These are phyloP conservation scores for Xylariaceae sp. DNA, from an alignment of 2,329 filamentous ascomycete genomes.

Conservation along the genomic window DNA sequence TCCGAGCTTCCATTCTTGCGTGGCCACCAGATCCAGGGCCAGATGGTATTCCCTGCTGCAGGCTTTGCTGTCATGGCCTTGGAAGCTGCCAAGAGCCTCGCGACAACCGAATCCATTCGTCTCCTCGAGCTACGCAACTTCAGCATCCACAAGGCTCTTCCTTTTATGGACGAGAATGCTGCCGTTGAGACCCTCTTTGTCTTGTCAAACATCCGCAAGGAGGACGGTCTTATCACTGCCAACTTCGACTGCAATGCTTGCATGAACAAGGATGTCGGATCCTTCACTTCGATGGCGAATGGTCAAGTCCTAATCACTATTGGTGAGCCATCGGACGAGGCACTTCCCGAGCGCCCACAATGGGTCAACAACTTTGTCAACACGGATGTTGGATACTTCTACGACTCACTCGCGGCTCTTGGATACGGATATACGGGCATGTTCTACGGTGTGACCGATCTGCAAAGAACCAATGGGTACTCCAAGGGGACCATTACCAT, in stretches of 20 bases:
- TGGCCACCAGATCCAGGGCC: slow-evolving; percentile 17
- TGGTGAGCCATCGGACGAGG: background rate
- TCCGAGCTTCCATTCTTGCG: slow-evolving; percentile 9
- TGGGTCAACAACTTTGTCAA: slow-evolving; percentile 5
- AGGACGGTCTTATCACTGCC: background rate
- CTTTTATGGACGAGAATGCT: slow-evolving; percentile 6
- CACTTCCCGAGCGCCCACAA: background rate
- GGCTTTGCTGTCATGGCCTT: slow-evolving; percentile 18
- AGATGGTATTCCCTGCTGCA: slow-evolving; percentile 17
- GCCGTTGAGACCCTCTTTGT: slow-evolving; percentile 10
- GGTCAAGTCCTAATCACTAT: slow-evolving; percentile 7
- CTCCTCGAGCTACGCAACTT: slow-evolving; percentile 17
- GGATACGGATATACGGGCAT: slow-evolving; percentile 12
- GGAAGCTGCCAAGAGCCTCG: slow-evolving; percentile 12
- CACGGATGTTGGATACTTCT: slow-evolving; percentile 8
- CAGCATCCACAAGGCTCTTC: slow-evolving; percentile 11
- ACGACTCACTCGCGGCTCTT: slow-evolving; percentile 4
- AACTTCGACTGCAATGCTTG: slow-evolving; percentile 5
- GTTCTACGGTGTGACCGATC: slow-evolving; percentile 5
- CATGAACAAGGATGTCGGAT: slow-evolving; percentile 5
- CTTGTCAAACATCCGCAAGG: slow-evolving; percentile 2
- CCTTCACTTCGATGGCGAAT: slow-evolving; percentile 4
- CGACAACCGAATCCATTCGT: background rate
- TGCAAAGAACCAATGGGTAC: slow-evolving; percentile 6
- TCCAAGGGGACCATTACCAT: slow-evolving; percentile 4